phyloP scores from a whole-genome alignment of 768 basidiomycete species.

The Tricholoma sp. region DNA sequence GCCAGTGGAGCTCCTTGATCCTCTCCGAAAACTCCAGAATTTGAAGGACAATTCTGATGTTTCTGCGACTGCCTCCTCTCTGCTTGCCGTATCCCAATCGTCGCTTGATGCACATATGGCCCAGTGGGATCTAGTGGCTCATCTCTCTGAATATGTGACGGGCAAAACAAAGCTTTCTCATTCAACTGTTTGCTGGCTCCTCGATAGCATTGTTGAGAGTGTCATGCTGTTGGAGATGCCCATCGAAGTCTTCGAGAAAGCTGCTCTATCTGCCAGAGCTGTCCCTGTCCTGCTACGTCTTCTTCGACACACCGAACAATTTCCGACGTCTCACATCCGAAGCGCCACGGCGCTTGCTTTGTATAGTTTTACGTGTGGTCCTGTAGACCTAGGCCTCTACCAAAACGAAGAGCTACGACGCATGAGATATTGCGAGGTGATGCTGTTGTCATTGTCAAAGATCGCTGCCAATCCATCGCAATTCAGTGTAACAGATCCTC shows the following conservation, averaged over 20 bases:
- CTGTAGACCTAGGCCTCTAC: constrained; percentile 19
- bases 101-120: constrained; percentile 28
- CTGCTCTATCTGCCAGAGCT: constrained; percentile 19
- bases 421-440: constrained; percentile 24
- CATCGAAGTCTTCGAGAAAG: constrained; percentile 28
- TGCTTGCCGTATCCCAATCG: constrained; percentile 29
- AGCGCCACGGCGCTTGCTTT: constrained; percentile 27
- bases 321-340: constrained; percentile 23
- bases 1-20: constrained; percentile 30
- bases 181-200: constrained; percentile 29
- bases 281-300: constrained; percentile 32
- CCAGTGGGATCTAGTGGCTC: constrained; percentile 30
- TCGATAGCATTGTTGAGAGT: constrained; percentile 35
- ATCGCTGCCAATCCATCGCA: constrained; percentile 25
- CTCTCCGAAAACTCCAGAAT: constrained; percentile 29
- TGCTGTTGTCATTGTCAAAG: constrained; percentile 28
- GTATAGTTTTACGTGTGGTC: constrained; percentile 23
- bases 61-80: constrained; percentile 26
- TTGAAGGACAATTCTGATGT: constrained; percentile 22
- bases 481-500: constrained; percentile 25
- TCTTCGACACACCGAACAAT: constrained; percentile 23
- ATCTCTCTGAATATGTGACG: constrained; percentile 26
- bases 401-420: constrained; percentile 24
- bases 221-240: constrained; percentile 34
- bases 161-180: constrained; percentile 26